Evolutionary conservation across 2,329 filamentous ascomycete species (phyloP), one percentile per base, ranked within the genome.

Genomic region (Nakataea oryzae): DNA sequence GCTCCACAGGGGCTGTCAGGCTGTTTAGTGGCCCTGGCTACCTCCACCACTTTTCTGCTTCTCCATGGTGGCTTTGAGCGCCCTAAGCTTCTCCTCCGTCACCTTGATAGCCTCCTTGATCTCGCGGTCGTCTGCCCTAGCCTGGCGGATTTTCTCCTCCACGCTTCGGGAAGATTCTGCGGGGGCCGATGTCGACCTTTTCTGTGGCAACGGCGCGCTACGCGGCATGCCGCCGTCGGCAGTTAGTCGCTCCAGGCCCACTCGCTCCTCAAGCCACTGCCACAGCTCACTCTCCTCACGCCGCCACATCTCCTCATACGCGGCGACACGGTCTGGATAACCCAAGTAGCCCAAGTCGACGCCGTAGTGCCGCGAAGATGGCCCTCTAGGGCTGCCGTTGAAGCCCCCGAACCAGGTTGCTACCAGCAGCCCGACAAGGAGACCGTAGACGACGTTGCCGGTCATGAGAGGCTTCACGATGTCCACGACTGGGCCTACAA

Each of bases 241-340:
- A 66, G 72, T 75, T 66, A 82, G 75, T 63, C 77, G 78, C 62
- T 91, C 88, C 71, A 95, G 77, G 2, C 91, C 89, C 1, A 91
- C 87, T 24, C 93, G 83, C 68, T 96, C 90, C 73, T 97, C 93
- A 5, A 97, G 78, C 93, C 93, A 97, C 63, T 90, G 87, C 93
- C 93, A 97, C 12, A 97, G 77, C 68, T 95, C 91, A 66, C 85
- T 91, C 72, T 97, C 93, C 73, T 97, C 91, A 54, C 85, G 80
- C 47, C 86, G 82, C 93, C 93, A 99, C 70, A 97, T 89, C 74
- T 96, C 90, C 67, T 97, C 93, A 72, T 97, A 97, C 0, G 90
- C 91, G 2, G 88, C 86, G 21, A 92, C 76, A 7, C 92, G 84
- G 62, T 93, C 86, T 0, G 89, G 82, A 69, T 73, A 68, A 65